These are phyloP conservation scores for Heliamphora ciliata DNA, from an alignment of 179 eudicot species.

Conservation along the genomic window DNA sequence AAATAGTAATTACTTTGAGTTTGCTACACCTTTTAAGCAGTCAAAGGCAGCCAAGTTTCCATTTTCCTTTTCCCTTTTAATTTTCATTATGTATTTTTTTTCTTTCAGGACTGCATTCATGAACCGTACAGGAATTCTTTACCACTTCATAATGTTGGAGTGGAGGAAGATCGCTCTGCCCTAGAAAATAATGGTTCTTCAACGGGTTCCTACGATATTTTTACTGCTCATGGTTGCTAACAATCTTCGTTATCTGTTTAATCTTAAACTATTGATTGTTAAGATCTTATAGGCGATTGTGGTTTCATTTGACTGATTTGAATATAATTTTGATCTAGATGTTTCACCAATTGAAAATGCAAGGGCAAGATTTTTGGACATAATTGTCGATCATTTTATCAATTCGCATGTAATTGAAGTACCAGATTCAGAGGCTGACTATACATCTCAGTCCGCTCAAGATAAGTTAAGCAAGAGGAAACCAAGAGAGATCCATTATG, in stretches of 20 bases:
- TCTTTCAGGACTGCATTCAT: slow-evolving; percentile 64
- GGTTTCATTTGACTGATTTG: slow-evolving; percentile 9
- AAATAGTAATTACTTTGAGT: not conserved
- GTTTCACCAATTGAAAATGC: slow-evolving; percentile 77
- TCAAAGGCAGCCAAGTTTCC: slow-evolving; percentile 2
- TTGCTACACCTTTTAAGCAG: slow-evolving; percentile 2
- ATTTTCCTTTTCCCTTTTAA: not conserved
- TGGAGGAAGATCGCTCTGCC: slow-evolving; percentile 70
- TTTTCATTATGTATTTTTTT: not conserved
- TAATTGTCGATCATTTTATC: slow-evolving; percentile 72
- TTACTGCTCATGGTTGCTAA: slow-evolving; percentile 56
- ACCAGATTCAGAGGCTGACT: slow-evolving; percentile 42
- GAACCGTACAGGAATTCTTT: slow-evolving; percentile 56
- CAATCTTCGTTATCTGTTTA: slow-evolving; percentile 8
- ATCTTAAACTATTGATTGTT: not conserved
- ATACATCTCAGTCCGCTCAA: slow-evolving; percentile 40
- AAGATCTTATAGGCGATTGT: not conserved
- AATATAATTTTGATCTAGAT: slow-evolving; percentile 36
- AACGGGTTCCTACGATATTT: slow-evolving; percentile 36
- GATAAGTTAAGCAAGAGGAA: slow-evolving; percentile 75
- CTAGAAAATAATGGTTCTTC: slow-evolving; percentile 65
- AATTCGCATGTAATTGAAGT: slow-evolving; percentile 49
- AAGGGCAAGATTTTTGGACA: slow-evolving; percentile 72
- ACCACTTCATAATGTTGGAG: slow-evolving; percentile 47
- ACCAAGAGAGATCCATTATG: slow-evolving; percentile 50